phyloP scores from a whole-genome alignment of 2,329 filamentous ascomycete genomes.

The Aulographum hederae region DNA sequence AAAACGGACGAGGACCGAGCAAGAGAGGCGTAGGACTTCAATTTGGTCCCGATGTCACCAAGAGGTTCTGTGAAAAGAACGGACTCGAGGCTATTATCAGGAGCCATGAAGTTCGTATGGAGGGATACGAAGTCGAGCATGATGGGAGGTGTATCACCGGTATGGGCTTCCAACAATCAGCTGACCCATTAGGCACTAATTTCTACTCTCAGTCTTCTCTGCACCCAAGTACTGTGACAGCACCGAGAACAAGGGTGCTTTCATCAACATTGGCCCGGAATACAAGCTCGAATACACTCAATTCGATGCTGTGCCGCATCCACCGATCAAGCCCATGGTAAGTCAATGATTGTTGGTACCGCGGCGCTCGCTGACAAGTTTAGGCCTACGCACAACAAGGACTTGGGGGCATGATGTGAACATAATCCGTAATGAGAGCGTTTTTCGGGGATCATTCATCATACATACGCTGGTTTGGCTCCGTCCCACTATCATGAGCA shows the following conservation, averaged over 20 bases:
- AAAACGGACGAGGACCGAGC: slow-evolving; percentile 75
- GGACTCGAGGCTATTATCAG: slow-evolving; percentile 87
- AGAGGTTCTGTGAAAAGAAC: slow-evolving; percentile 92
- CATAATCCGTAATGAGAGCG: too few relatives aligned
- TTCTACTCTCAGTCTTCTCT: slow-evolving; percentile 54
- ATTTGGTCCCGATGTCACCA: slow-evolving; percentile 92
- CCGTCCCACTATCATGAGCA: too few relatives aligned
- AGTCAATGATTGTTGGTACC: too few relatives aligned
- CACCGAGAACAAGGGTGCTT: slow-evolving; percentile 94
- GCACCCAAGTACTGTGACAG: slow-evolving; percentile 95
- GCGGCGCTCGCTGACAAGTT: too few relatives aligned
- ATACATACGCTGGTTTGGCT: too few relatives aligned
- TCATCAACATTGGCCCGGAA: slow-evolving; percentile 87
- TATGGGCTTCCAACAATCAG: slow-evolving; percentile 21
- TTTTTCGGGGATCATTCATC: too few relatives aligned
- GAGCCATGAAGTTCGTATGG: slow-evolving; percentile 96
- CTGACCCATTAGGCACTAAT: neutral
- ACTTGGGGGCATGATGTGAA: too few relatives aligned
- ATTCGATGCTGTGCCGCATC: slow-evolving; percentile 93
- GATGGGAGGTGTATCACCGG: slow-evolving; percentile 87
- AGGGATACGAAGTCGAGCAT: slow-evolving; percentile 97
- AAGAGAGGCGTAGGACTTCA: slow-evolving; percentile 94
- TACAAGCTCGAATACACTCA: slow-evolving; percentile 85
- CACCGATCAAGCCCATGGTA: slow-evolving; percentile 87
- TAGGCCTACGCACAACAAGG: too few relatives aligned